These are phyloP conservation scores for Botrytis tulipae DNA, from an alignment of 2,329 filamentous ascomycete species.

Conservation along the genomic window DNA sequence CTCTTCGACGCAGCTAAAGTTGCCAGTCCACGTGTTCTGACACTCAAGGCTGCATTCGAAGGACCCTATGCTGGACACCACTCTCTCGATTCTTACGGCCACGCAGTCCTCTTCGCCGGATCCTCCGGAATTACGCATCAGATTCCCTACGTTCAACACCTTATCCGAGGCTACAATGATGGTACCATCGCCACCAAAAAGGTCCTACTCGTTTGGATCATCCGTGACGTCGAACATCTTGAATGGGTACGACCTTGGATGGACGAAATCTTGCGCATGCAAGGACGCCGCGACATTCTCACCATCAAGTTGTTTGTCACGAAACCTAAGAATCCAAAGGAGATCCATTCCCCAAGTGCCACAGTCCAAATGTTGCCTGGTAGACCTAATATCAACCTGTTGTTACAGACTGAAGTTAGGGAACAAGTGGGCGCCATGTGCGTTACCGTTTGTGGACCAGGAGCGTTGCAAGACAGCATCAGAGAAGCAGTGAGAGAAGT, in stretches of 20 bases:
- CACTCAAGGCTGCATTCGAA: conserved; percentile 66
- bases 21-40: conserved; percentile 18
- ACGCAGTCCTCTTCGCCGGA: conserved; percentile 84
- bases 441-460: conserved; percentile 77
- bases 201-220: conserved; percentile 86
- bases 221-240: conserved; percentile 82
- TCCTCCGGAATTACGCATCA: conserved; percentile 96
- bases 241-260: conserved; percentile 93
- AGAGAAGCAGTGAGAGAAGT: conserved; percentile 63
- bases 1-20: conserved; percentile 68
- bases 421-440: conserved; percentile 85
- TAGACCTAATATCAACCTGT: conserved; percentile 74
- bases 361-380: conserved; percentile 93
- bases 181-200: conserved; percentile 77
- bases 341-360: conserved; percentile 71
- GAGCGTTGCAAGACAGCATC: conserved; percentile 73
- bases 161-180: conserved; percentile 66
- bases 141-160: conserved; percentile 79
- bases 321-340: conserved; percentile 71
- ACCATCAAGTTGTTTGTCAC: conserved; percentile 90
- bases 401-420: conserved; percentile 79
- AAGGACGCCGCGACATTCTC: conserved; percentile 76
- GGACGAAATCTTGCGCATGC: conserved; percentile 71
- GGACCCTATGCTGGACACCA: conserved; percentile 86
- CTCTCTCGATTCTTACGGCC: conserved; percentile 87